Evolutionary conservation across 768 basidiomycete genomes (phyloP).

Genomic region (Termitomyces heimii): DNA sequence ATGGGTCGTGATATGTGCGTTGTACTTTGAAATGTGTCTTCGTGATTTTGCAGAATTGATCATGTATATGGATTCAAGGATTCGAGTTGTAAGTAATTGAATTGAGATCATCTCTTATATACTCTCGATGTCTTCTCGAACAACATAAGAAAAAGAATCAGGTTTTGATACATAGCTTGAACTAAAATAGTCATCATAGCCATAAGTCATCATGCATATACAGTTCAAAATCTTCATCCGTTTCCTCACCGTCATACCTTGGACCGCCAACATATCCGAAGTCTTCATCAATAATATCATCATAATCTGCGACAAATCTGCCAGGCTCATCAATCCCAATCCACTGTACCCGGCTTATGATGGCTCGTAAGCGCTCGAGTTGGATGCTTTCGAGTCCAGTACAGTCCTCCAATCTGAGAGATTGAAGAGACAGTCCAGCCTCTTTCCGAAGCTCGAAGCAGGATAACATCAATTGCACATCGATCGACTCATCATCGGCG

Average conservation of each 20-base stretch:
- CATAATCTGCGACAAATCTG: too few species aligned
- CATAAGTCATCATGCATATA: background rate
- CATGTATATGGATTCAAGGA: too few species aligned
- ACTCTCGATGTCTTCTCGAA: too few species aligned
- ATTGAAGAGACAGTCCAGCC: background rate
- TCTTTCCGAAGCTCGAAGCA: background rate
- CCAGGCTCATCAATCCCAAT: too few species aligned
- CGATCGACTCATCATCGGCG: background rate
- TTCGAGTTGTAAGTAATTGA: too few species aligned
- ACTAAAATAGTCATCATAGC: background rate
- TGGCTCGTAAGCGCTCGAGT: background rate
- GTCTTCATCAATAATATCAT: background rate
- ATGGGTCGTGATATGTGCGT: too few species aligned
- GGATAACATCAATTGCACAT: background rate
- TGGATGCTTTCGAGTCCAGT: background rate
- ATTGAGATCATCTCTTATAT: too few species aligned
- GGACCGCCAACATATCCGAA: background rate
- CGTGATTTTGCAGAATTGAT: too few species aligned
- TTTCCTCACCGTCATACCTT: background rate
- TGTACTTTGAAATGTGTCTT: too few species aligned
- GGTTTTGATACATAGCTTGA: too few species aligned
- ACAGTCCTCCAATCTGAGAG: background rate
- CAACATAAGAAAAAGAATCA: too few species aligned
- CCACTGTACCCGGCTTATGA: background rate
- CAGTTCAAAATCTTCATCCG: background rate